These are phyloP conservation scores for Hymenotorrendiella dingleyae DNA, from an alignment of 2,329 filamentous ascomycete species.

Conservation along the genomic window DNA sequence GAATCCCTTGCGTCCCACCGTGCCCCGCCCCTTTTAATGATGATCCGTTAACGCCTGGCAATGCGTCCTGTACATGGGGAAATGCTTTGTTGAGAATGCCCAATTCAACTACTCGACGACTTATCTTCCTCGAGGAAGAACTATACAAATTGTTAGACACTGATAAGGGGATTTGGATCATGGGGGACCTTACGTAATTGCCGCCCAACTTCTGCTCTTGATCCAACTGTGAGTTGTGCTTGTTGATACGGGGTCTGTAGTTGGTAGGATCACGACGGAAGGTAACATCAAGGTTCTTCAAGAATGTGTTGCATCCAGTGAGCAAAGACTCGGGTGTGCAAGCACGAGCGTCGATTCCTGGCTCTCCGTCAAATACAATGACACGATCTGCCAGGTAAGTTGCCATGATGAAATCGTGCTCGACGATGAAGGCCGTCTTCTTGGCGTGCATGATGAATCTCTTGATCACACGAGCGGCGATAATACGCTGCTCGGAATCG, in stretches of 20 bases:
- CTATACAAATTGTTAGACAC: slow-evolving; percentile 36
- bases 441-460: slow-evolving; percentile 99
- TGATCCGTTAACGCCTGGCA: slow-evolving; percentile 28
- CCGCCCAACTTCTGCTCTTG: slow-evolving; percentile 93
- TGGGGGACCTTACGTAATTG: slow-evolving; percentile 67
- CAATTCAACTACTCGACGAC: slow-evolving; percentile 50
- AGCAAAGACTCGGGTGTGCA: slow-evolving; percentile 88
- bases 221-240: slow-evolving; percentile 89
- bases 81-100: slow-evolving; percentile 44
- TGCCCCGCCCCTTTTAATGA: slow-evolving; percentile 25
- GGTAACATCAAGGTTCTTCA: slow-evolving; percentile 95
- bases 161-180: neutral
- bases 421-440: slow-evolving; percentile 98
- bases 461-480: slow-evolving; percentile 96
- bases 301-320: slow-evolving; percentile 88
- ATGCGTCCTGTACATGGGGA: slow-evolving; percentile 25
- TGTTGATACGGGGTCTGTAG: slow-evolving; percentile 97
- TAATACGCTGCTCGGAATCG: slow-evolving; percentile 98
- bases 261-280: slow-evolving; percentile 97
- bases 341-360: slow-evolving; percentile 80
- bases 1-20: slow-evolving; percentile 30
- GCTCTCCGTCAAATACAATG: slow-evolving; percentile 95
- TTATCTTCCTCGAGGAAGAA: slow-evolving; percentile 91
- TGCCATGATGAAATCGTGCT: slow-evolving; percentile 99
- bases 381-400: slow-evolving; percentile 78